Evolutionary conservation across 768 basidiomycete species (phyloP).

Genomic region (Lactarius hatsudake): DNA sequence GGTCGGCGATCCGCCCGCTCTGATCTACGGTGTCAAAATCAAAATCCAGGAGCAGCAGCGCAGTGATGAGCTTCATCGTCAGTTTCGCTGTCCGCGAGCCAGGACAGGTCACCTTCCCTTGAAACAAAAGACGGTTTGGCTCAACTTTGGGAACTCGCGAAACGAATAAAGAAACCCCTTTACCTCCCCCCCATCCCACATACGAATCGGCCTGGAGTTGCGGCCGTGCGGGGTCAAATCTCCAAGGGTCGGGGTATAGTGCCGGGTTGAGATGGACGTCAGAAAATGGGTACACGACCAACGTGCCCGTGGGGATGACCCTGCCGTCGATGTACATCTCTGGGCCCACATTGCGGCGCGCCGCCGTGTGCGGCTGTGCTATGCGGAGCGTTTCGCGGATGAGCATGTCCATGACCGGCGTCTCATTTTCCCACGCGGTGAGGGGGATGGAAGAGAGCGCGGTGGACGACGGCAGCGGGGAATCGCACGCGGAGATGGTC

Average conservation of each 20-base stretch:
- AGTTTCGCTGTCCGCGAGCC: slow-evolving; percentile 76
- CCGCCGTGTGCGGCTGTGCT: slow-evolving; percentile 76
- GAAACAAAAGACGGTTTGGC: slow-evolving; percentile 13
- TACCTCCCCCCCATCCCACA: slow-evolving; percentile 80
- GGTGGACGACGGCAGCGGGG: slow-evolving; percentile 37
- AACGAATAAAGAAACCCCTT: slow-evolving; percentile 31
- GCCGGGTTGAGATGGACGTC: slow-evolving; percentile 72
- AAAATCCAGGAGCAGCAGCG: slow-evolving; percentile 65
- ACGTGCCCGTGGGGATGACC: slow-evolving; percentile 68
- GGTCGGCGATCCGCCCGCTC: slow-evolving; percentile 43
- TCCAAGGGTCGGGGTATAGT: slow-evolving; percentile 75
- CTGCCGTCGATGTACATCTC: slow-evolving; percentile 67
- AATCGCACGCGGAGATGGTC: slow-evolving; percentile 7
- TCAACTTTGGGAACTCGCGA: slow-evolving; percentile 14
- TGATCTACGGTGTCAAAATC: slow-evolving; percentile 57
- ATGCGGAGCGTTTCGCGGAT: slow-evolving; percentile 76
- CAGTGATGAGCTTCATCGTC: slow-evolving; percentile 67
- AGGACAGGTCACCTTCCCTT: slow-evolving; percentile 68
- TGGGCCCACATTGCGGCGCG: slow-evolving; percentile 76
- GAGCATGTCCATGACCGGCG: slow-evolving; percentile 67
- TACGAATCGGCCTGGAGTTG: slow-evolving; percentile 55
- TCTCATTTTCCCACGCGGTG: slow-evolving; percentile 65
- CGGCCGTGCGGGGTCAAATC: slow-evolving; percentile 58
- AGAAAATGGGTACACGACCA: slow-evolving; percentile 76
- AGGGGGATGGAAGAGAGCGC: slow-evolving; percentile 61